Base-by-base conservation (phyloP, 495 filamentous ascomycete genomes). In the Aspergillus olivimuriae region DNA sequence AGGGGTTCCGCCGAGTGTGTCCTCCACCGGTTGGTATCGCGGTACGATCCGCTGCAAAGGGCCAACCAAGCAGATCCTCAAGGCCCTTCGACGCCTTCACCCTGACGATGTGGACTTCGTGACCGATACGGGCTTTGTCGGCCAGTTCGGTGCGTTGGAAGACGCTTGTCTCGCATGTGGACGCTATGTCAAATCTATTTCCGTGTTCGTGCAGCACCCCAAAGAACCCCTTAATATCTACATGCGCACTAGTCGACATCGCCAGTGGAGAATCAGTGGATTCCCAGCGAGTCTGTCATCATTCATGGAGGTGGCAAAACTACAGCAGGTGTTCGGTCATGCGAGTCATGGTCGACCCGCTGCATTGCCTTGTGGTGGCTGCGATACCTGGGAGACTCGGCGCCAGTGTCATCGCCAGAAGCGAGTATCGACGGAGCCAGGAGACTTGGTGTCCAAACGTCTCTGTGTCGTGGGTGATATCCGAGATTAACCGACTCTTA, bases 21-120 rank as follows among this genome's bases (percentile, higher is more conserved):
- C 28, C n/a, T 32, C 34, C 11, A 43, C 40, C 10, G 49, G 51
- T 34, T 50, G 41, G 47, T 55, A 43, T 40, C 19, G 34, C 37
- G 45, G 52, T 2, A 38, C 23, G 8, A 46, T 60, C 18, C 50
- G 47, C 17, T 60, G 47, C 31, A 56, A 52, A 37, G 56, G 52
- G 9, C 35, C 34, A 9, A 39, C 41, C 17, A 18, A 28, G 17
- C 31, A 44, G 4, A 31, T 60, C 14, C 40, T 60, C 14, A 23
- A 34, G 6, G 52, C 47, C 5, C 28, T 60, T 4, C 21, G 48
- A 20, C 21, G 30, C 15, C 50, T 56, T 31, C 39, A 49, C 21
- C 49, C 30, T 12, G 39, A 52, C 17, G 28, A 39, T 14, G 14
- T 53, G 16, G 43, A 39, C 11, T 55, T 39, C 43, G 42, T 48